A percentile compares a stretch with the other conserved stretches of the same genome.
Evolutionary conservation across 768 basidiomycete species (phyloP).

Genomic region (Leccinum sublutescens): DNA sequence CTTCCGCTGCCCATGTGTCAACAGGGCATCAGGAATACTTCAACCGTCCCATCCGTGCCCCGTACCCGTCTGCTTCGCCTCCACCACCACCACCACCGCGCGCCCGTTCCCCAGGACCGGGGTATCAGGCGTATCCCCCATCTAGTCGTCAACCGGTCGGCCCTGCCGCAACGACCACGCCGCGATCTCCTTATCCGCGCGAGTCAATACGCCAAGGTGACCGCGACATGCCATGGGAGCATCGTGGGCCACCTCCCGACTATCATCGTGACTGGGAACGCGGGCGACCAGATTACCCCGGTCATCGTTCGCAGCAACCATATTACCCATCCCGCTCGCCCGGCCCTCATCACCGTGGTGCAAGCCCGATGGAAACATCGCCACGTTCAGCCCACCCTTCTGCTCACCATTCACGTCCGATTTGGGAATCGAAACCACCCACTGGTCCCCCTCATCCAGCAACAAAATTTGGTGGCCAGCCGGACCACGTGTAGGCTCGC

Average conservation of each 20-base stretch:
- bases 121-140: slow-evolving; percentile 49
- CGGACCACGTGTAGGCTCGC: slow-evolving; percentile 52
- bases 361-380: slow-evolving; percentile 59
- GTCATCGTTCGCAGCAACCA: slow-evolving; percentile 31
- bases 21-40: slow-evolving; percentile 59
- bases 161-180: slow-evolving; percentile 51
- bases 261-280: slow-evolving; percentile 57
- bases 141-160: slow-evolving; percentile 48
- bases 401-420: slow-evolving; percentile 35
- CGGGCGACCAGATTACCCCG: slow-evolving; percentile 39
- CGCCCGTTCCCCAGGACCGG: slow-evolving; percentile 49
- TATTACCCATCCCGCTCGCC: slow-evolving; percentile 37
- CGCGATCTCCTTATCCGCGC: slow-evolving; percentile 59
- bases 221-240: slow-evolving; percentile 59
- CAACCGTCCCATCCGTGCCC: slow-evolving; percentile 48
- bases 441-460: slow-evolving; percentile 35
- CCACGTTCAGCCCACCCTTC: slow-evolving; percentile 52
- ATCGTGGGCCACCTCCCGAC: slow-evolving; percentile 44
- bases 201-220: slow-evolving; percentile 49
- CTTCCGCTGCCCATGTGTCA: slow-evolving; percentile 36
- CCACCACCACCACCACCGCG: slow-evolving; percentile 42
- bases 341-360: slow-evolving; percentile 37
- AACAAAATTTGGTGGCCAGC: slow-evolving; percentile 54
- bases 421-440: slow-evolving; percentile 64
- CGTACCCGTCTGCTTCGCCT: slow-evolving; percentile 62